phyloP scores from a whole-genome alignment of 352 stramenopile genomes.

The Phytophthora nicotianae region DNA sequence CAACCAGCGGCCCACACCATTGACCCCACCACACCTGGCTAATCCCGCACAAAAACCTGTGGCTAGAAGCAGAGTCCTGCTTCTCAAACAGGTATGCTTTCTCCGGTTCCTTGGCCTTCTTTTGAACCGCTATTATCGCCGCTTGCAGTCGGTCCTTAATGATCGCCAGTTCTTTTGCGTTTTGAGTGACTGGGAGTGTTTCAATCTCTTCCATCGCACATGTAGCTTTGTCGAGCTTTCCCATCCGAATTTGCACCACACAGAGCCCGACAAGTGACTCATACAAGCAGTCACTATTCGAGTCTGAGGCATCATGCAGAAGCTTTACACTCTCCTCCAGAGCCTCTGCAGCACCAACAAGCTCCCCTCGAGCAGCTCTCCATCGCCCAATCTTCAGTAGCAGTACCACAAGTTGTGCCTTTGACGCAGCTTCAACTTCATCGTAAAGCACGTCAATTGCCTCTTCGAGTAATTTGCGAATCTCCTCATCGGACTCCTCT shows the following conservation, averaged over 20 bases:
- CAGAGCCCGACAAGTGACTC: conserved; percentile 61
- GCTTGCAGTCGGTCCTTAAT: conserved; percentile 48
- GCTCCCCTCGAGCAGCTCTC: conserved; percentile 33
- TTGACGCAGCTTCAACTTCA: conserved; percentile 13
- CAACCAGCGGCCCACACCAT: conserved; percentile 30
- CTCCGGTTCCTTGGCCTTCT: conserved; percentile 7
- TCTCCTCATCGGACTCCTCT: conserved; percentile 35
- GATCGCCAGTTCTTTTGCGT: conserved; percentile 43
- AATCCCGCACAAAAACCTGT: conserved; percentile 15
- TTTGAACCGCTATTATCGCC: conserved; percentile 5
- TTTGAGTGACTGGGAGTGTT: conserved; percentile 30
- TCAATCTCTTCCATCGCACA: conserved; percentile 54
- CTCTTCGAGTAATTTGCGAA: conserved; percentile 35
- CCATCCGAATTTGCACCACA: conserved; percentile 57
- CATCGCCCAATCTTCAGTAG: conserved; percentile 40
- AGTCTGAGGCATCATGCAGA: conserved; percentile 12
- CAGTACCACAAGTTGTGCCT: conserved; percentile 21
- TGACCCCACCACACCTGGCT: conserved; percentile 21
- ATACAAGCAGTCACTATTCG: conserved; percentile 39
- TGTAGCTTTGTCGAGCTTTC: conserved; percentile 35
- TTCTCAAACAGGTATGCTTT: conserved; percentile 15
- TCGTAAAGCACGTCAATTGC: conserved; percentile 30
- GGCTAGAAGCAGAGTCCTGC: conserved; percentile 1
- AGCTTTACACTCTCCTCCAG: conserved; percentile 41
- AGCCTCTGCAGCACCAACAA: conserved; percentile 36